phyloP scores from a whole-genome alignment of 768 basidiomycete species.

The Leccinum ochraceum region DNA sequence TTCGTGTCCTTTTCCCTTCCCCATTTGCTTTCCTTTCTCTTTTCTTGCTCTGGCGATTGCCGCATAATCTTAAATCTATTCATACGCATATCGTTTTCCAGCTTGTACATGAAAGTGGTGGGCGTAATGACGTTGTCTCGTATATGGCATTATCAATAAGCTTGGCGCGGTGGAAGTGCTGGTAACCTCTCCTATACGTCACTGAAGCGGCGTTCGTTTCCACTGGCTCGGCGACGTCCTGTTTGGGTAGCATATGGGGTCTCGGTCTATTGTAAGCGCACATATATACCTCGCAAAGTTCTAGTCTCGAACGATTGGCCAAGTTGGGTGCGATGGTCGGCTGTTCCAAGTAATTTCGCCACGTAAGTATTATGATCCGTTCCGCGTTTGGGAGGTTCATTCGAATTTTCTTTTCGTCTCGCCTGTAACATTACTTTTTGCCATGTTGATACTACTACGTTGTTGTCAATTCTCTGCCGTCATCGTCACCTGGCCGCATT shows the following conservation, averaged over 20 bases:
- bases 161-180: not conserved
- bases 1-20: not conserved
- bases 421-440: not conserved
- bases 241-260: not conserved
- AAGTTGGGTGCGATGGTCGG: not conserved
- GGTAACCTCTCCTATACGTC: not conserved
- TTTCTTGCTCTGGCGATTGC: not conserved
- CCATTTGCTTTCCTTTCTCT: not conserved
- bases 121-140: not conserved
- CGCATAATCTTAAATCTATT: slow-evolving; percentile 1
- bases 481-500: not conserved
- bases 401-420: not conserved
- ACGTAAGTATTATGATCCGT: not conserved
- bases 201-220: not conserved
- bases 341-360: not conserved
- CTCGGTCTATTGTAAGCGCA: not conserved
- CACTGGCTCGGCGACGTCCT: not conserved
- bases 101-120: not conserved
- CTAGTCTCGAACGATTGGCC: not conserved
- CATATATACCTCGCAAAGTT: not conserved
- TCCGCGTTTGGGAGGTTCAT: not conserved
- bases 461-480: not conserved
- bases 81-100: slow-evolving; percentile 1
- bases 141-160: not conserved
- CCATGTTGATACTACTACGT: not conserved